Evolutionary conservation across 2,329 filamentous ascomycete species (phyloP), one percentile per base, ranked within the genome.

Genomic region (Venturia aucupariae): DNA sequence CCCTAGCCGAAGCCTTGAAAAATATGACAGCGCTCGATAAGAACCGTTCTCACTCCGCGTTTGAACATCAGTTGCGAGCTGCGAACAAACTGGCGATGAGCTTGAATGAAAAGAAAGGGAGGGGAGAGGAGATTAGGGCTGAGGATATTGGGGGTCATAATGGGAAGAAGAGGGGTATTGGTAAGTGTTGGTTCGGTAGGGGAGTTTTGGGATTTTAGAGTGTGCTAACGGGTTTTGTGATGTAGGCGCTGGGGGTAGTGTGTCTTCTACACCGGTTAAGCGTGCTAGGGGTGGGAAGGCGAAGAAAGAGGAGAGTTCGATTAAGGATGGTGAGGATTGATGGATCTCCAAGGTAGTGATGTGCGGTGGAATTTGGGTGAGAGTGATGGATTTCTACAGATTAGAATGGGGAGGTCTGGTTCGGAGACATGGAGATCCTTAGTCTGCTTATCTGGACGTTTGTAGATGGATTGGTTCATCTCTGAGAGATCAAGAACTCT

Each of bases 11-110:
- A 24, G 7, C 27, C 24, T 22, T 55, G 13, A 24, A 35, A 39
- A 27, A 57, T 22, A 63, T 63, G 61, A 24, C 27, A 10, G 27
- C 61, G 6, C 61, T 63, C 11, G 61, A 63, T 22, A 46, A 32
- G 11, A 57, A 6, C 30, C 61, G 61, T 30, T n/a, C 61, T 10
- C 22, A 27, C n/a, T 63, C 61, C 22, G 13, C n/a, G 5, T 63
- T 63, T 19, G 61, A 63, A 48, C 61, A 63, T 30, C 35, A 27
- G 1, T 35, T 55, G 0, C 61, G 61, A 32, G 61, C 61, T 13
- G 44, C 30, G 2, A 63, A 57, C 32, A 63, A 42, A n/a, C 19
- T 63, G 2, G 61, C 61, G 15, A 24, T 10, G 3, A 42, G 15
- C 8, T 24, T 63, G 8, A 44, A 54, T 42, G 61, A 32, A 7